phyloP scores from a whole-genome alignment of 441 rosid genomes.

The Lepidium campestre region DNA sequence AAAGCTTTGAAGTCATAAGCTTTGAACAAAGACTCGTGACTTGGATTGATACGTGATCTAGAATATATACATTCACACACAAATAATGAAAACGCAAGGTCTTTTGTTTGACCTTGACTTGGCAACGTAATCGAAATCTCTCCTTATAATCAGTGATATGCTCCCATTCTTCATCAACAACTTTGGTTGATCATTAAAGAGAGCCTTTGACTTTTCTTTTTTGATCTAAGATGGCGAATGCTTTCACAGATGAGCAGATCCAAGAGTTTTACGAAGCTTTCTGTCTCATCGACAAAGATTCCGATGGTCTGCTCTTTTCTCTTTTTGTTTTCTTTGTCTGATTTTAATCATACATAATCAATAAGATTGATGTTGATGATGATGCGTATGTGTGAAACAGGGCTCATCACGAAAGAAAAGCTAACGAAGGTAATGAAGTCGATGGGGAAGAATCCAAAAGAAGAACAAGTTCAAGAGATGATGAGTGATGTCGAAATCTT shows the following conservation, averaged over 20 bases:
- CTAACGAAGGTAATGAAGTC: constrained; percentile 28
- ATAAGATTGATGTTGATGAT: neutral
- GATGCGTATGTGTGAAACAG: neutral
- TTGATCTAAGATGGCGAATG: constrained; percentile 23
- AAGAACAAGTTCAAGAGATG: constrained; percentile 24
- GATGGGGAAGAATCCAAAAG: constrained; percentile 29
- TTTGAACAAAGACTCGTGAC: constrained; percentile 31
- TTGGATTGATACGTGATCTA: neutral
- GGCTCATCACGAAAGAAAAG: constrained; percentile 26
- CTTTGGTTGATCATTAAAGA: neutral
- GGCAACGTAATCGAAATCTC: neutral
- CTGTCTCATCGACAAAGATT: constrained; percentile 32
- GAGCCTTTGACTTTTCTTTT: constrained; percentile 14
- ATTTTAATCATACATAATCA: neutral
- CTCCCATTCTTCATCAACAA: neutral
- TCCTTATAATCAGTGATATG: constrained; percentile 1
- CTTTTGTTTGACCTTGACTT: constrained; percentile 22
- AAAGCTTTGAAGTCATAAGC: neutral
- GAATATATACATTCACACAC: neutral
- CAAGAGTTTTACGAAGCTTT: constrained; percentile 33
- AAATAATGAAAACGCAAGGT: constrained; percentile 15
- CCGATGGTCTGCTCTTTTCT: constrained; percentile 21
- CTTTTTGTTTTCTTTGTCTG: neutral
- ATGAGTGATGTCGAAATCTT: constrained; percentile 28
- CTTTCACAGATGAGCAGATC: constrained; percentile 29